Conservation (phyloP, 306 rosid genomes). For the Begonia fuchsioides region DNA sequence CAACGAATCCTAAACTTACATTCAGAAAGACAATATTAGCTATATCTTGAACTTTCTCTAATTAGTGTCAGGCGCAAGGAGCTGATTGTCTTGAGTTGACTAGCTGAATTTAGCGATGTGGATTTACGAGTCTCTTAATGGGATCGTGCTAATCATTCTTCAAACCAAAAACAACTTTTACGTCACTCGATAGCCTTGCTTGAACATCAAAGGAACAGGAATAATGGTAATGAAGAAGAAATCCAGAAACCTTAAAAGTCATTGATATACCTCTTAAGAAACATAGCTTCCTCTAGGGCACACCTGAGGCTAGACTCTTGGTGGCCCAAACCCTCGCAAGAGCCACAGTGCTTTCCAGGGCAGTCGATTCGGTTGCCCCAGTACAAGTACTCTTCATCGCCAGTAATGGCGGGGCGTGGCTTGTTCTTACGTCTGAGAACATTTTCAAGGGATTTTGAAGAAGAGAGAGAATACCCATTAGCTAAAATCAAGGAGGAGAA, state of each 20-base stretch:
- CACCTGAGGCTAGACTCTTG: slow-evolving; percentile 97
- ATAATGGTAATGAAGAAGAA: not conserved
- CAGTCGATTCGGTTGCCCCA: slow-evolving; percentile 88
- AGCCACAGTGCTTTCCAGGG: slow-evolving; percentile 79
- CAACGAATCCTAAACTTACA: too few relatives aligned
- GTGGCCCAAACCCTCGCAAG: slow-evolving; percentile 91
- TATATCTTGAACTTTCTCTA: too few relatives aligned
- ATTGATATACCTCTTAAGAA: slow-evolving; percentile 29
- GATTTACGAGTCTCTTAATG: too few relatives aligned
- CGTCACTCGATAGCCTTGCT: not conserved
- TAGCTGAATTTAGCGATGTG: too few relatives aligned
- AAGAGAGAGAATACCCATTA: slow-evolving; percentile 9
- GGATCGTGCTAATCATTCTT: too few relatives aligned
- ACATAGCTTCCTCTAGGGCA: slow-evolving; percentile 86
- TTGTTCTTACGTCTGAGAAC: slow-evolving; percentile 1
- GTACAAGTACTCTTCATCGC: slow-evolving; percentile 44
- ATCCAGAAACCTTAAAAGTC: slow-evolving; percentile 4
- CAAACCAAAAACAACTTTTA: too few relatives aligned
- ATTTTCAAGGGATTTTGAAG: slow-evolving; percentile 8
- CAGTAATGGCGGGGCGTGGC: slow-evolving; percentile 5
- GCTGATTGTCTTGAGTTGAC: too few relatives aligned
- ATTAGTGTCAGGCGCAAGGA: too few relatives aligned
- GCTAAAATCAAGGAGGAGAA: slow-evolving; percentile 32
- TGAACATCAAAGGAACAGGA: slow-evolving; percentile 1
- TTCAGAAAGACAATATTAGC: too few relatives aligned